Base-by-base conservation (phyloP, 306 rosid species). In the Sphenostylis stenocarpa region DNA sequence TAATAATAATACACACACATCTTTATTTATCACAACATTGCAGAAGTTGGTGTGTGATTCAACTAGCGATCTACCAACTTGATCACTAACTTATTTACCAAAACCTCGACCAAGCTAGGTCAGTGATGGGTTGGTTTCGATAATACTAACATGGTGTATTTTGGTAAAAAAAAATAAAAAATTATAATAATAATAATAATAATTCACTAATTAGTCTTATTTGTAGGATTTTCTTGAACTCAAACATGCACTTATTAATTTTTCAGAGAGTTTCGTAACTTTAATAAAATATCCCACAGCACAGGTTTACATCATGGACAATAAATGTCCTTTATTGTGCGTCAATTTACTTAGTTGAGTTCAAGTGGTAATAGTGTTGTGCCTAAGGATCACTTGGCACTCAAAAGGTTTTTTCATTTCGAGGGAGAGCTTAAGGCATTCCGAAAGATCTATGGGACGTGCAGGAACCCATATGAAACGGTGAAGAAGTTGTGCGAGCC, bases 401-500 rank as follows among this genome's bases (percentile, higher is more conserved):
- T 62, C 19, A 3, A 89, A 49, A 0, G 95, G 88, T 3, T 79
- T 80, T 78, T 89, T 90, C 95, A 88, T 84, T 75, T 91, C 91
- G 1, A 89, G 84, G 0, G 93, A 89, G 6, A 91, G 89, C 34
- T 19, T 88, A 52, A 91, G 77, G 79, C 88, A 83, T 68, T 91
- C 95, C 0, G 93, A 89, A 63, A 91, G 88, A 65, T 88, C 91
- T 17, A 91, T 77, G 0, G 79, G 61, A 5, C 80, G 78, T 0
- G 45, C 64, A 3, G 93, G 90, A 34, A 85, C n/a, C 93, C 95
- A 91, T 31, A 21, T 72, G 71, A 72, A 91, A 20, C 33, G 75
- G 5, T 85, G 91, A 33, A 91, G 85, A 76, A 91, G 85, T 7
- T 86, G 64, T 20, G 93, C 97, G 0, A 91, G 87, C 97, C 97